Evolutionary conservation across 2,329 filamentous ascomycete species (phyloP).

Genomic region (Escovopsis sp.): DNA sequence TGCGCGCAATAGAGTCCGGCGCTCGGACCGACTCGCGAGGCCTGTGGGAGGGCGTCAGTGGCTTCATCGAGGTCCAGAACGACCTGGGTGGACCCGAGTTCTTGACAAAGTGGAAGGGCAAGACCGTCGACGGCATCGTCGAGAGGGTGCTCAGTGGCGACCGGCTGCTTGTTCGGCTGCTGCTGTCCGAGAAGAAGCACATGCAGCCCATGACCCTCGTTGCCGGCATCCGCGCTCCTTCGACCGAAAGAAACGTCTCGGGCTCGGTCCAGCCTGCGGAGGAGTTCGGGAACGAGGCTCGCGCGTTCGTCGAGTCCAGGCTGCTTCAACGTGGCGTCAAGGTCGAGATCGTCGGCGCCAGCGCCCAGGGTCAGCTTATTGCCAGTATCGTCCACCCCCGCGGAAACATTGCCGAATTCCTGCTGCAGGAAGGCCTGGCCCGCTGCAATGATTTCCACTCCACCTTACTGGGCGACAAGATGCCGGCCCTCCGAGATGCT

Average conservation of each 20-base stretch:
- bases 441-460: slow-evolving; percentile 94
- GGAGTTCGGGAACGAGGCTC: slow-evolving; percentile 78
- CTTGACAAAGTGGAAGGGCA: slow-evolving; percentile 70
- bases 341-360: slow-evolving; percentile 71
- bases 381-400: slow-evolving; percentile 75
- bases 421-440: slow-evolving; percentile 79
- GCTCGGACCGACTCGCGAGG: slow-evolving; percentile 71
- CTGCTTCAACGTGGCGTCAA: slow-evolving; percentile 76
- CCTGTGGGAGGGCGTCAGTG: slow-evolving; percentile 54
- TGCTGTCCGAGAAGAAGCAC: slow-evolving; percentile 72
- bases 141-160: slow-evolving; percentile 89
- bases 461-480: slow-evolving; percentile 75
- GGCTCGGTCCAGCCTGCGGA: slow-evolving; percentile 74
- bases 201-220: slow-evolving; percentile 77
- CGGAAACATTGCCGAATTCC: slow-evolving; percentile 83
- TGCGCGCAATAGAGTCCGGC: slow-evolving; percentile 61
- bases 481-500: slow-evolving; percentile 71
- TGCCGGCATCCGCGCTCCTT: slow-evolving; percentile 75
- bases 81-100: slow-evolving; percentile 71
- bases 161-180: slow-evolving; percentile 68
- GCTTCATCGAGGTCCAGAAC: slow-evolving; percentile 62
- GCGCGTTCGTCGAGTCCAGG: slow-evolving; percentile 71
- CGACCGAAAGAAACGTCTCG: slow-evolving; percentile 76
- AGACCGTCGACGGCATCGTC: slow-evolving; percentile 70
- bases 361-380: slow-evolving; percentile 83